A percentile compares a stretch with the other conserved stretches of the same genome.
Evolutionary conservation across 352 stramenopile genomes (phyloP).

Genomic region (Phytophthora crassamura): DNA sequence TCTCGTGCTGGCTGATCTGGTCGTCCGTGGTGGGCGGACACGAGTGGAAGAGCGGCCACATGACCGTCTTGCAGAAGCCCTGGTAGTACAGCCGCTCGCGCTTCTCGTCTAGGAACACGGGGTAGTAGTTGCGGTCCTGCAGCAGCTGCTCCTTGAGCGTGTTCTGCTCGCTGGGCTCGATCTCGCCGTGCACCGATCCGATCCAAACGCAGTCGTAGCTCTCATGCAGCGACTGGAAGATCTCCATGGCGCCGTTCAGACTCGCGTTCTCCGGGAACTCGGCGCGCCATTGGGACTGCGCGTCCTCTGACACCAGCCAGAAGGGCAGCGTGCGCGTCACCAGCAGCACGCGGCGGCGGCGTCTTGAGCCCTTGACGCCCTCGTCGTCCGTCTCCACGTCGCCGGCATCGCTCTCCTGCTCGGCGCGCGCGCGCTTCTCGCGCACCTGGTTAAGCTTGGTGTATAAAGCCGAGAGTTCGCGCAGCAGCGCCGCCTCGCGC

Average conservation of each 20-base stretch:
- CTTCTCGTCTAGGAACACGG: slow-evolving; percentile 90
- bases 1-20: slow-evolving; percentile 71
- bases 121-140: slow-evolving; percentile 90
- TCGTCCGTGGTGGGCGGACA: slow-evolving; percentile 82
- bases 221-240: slow-evolving; percentile 79
- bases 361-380: slow-evolving; percentile 37
- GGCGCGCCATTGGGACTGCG: slow-evolving; percentile 82
- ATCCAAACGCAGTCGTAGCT: slow-evolving; percentile 88
- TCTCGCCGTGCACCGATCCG: slow-evolving; percentile 80
- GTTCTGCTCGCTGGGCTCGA: slow-evolving; percentile 83
- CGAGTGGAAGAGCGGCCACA: slow-evolving; percentile 93
- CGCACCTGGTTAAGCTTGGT: slow-evolving; percentile 86
- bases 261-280: slow-evolving; percentile 80
- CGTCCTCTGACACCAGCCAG: slow-evolving; percentile 79
- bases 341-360: slow-evolving; percentile 68
- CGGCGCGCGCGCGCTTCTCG: slow-evolving; percentile 76
- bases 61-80: slow-evolving; percentile 91
- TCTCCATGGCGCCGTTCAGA: slow-evolving; percentile 79
- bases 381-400: slow-evolving; percentile 39
- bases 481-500: slow-evolving; percentile 69
- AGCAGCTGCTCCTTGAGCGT: slow-evolving; percentile 88
- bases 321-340: slow-evolving; percentile 83
- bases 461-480: slow-evolving; percentile 78
- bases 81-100: slow-evolving; percentile 90
- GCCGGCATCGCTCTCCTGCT: slow-evolving; percentile 54